Percentiles rank a stretch among this genome's conserved stretches.
These are phyloP conservation scores for Acacia confusa DNA, from an alignment of 306 rosid species.

Conservation along the genomic window DNA sequence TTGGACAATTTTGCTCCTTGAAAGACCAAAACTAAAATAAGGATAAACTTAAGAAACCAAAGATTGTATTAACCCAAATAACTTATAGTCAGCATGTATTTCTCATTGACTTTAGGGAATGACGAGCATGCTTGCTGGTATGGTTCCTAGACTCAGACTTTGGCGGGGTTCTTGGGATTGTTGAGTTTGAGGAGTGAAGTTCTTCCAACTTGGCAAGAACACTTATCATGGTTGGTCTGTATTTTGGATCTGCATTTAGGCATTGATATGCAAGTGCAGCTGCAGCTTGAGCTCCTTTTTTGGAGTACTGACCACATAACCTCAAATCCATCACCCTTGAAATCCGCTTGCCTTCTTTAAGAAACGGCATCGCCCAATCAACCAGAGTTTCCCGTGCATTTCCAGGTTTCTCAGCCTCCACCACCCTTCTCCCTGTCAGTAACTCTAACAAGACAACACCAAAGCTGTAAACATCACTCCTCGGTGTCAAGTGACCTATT, in stretches of 20 bases:
- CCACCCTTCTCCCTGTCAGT: conserved; percentile 68
- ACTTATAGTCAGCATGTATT: conserved; percentile 32
- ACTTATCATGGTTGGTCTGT: conserved; percentile 72
- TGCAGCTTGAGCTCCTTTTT: conserved; percentile 78
- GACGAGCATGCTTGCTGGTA: conserved; percentile 40
- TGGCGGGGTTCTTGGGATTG: conserved; percentile 42
- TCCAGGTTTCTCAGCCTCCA: conserved; percentile 50
- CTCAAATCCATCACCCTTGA: conserved; percentile 80
- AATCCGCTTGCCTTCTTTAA: conserved; percentile 60
- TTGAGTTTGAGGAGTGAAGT: conserved; percentile 49
- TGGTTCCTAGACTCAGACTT: conserved; percentile 30
- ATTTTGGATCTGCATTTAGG: conserved; percentile 60
- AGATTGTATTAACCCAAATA: background rate
- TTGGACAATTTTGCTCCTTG: no score
- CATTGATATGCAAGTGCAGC: conserved; percentile 72
- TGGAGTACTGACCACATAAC: conserved; percentile 86
- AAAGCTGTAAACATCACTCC: conserved; percentile 90
- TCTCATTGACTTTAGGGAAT: conserved; percentile 34
- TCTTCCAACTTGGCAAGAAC: conserved; percentile 60
- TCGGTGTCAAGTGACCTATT: conserved; percentile 85
- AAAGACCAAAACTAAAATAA: no score
- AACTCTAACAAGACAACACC: conserved; percentile 82
- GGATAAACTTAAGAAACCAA: no score
- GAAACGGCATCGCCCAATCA: conserved; percentile 80
- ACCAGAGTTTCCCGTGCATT: conserved; percentile 68